Percentiles rank a stretch among this genome's conserved stretches.
Evolutionary conservation across 2,329 filamentous ascomycete genomes (phyloP).

Genomic region (Albophoma yamanashiensis): DNA sequence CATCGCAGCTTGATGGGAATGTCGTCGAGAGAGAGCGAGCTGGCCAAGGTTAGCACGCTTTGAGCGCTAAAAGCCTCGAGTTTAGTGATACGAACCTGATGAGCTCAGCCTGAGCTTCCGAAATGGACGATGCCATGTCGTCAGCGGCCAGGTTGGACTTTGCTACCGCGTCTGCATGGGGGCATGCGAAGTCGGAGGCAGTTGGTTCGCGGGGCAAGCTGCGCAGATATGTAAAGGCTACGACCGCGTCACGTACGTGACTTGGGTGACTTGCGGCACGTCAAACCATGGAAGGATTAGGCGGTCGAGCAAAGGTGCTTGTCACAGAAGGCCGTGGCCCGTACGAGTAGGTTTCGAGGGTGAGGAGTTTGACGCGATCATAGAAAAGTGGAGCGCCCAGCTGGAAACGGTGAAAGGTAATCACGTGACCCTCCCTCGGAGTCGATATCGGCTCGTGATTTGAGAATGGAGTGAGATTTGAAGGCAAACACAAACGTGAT

Average conservation of each 20-base stretch:
- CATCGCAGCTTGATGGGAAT: conserved; percentile 96
- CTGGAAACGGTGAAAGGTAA: not conserved
- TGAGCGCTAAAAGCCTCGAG: not conserved
- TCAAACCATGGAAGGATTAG: conserved; percentile 4
- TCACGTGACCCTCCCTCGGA: conserved; percentile 7
- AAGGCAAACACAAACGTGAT: not conserved
- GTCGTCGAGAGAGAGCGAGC: conserved; percentile 68
- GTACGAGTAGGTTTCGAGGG: not conserved
- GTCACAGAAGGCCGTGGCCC: not conserved
- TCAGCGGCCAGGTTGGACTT: conserved; percentile 6
- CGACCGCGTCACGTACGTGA: conserved; percentile 5
- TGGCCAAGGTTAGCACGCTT: conserved; percentile 21
- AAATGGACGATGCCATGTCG: conserved; percentile 26
- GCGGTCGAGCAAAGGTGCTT: not conserved
- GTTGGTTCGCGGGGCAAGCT: not conserved
- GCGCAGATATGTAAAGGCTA: not conserved
- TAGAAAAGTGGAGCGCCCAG: conserved; percentile 9
- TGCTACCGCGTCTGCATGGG: conserved; percentile 7
- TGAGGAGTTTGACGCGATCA: conserved; percentile 13
- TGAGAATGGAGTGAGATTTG: not conserved
- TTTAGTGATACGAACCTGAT: conserved; percentile 34
- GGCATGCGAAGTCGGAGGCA: not conserved
- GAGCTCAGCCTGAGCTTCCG: conserved; percentile 46
- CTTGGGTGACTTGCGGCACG: conserved; percentile 3
- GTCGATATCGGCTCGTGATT: not conserved